Base-by-base conservation (phyloP, 495 filamentous ascomycete species). In the Recurvomyces mirabilis region DNA sequence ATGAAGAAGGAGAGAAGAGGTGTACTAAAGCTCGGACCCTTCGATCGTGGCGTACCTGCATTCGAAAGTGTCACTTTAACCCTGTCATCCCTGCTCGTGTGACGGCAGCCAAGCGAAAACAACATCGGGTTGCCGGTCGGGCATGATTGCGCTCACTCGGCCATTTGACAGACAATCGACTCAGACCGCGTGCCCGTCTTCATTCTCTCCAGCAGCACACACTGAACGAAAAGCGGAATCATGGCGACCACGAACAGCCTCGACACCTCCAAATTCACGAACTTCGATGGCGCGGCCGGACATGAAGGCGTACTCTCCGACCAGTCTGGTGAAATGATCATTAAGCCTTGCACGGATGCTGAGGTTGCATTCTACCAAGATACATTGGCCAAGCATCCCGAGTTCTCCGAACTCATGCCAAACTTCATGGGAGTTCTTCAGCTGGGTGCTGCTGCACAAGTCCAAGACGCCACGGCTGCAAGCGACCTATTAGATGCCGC, bases 321-420 rank as follows among this genome's bases (percentile, higher is more conserved):
- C 56, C 65, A 71, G 41, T 80, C 84, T 38, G 91, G 91, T 56
- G 74, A 82, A 43, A 68, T 95, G 14, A 80, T 99, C 58, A 84
- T 95, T 61, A 99, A 99, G 64, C 91, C 91, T 22, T 95, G 91
- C 65, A 93, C 85, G 5, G 62, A 74, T 31, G 73, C 77, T 45
- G 91, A 99, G 65, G 77, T 94, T 46, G 75, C 77, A 20, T 99
- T 99, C 66, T 99, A 99, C 74, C 79, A 95, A 63, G 75, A 79
- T 20, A 78, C 79, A 29, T 54, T 63, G 7, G 53, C 69, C 26
- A 56, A 67, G 13, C 87, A 94, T 54, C 78, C 78, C 15, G 70
- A 68, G 4, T 81, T 95, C 52, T 73, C 75, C 15, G 74, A 77
- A 17, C 77, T 83, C 57, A 91, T 96, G 69, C 89, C 91, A 41